Evolutionary conservation across 2,329 filamentous ascomycete genomes (phyloP).

Genomic region (Fusarium decemcellulare): DNA sequence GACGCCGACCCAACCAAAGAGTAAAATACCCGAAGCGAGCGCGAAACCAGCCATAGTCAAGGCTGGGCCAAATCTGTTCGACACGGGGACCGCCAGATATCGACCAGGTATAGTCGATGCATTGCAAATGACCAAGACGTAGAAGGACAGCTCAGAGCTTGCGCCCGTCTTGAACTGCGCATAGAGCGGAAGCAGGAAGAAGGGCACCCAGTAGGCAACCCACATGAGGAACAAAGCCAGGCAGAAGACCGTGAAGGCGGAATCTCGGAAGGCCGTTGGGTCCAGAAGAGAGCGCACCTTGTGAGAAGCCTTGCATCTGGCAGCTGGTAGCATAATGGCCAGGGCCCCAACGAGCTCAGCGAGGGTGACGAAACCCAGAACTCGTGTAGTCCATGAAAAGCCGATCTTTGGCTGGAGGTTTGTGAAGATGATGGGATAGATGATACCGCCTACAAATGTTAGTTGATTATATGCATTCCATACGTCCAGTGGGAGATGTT

Average conservation of each 20-base stretch:
- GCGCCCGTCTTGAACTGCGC: conserved; percentile 12
- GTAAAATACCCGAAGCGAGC: conserved; percentile 5
- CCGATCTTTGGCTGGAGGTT: no score
- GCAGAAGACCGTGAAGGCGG: conserved; percentile 16
- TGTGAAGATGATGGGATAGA: no score
- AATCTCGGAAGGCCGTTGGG: conserved; percentile 9
- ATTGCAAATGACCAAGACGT: conserved; percentile 13
- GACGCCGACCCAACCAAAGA: conserved; percentile 16
- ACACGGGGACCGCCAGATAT: conserved; percentile 9
- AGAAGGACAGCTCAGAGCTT: conserved; percentile 13
- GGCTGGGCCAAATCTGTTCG: not conserved
- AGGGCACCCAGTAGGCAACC: conserved; percentile 21
- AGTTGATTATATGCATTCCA: no score
- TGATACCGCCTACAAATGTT: no score
- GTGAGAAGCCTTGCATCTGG: not conserved
- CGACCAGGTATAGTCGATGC: conserved; percentile 18
- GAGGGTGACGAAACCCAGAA: no score
- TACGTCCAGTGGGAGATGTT: no score
- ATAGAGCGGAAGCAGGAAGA: conserved; percentile 16
- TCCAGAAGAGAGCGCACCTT: conserved; percentile 13
- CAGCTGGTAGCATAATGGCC: conserved; percentile 12
- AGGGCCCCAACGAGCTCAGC: conserved; percentile 2
- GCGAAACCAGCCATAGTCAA: not conserved
- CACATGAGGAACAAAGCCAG: conserved; percentile 15
- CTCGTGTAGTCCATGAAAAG: no score